These are phyloP conservation scores for Leucocoprinus leucothites DNA, from an alignment of 768 basidiomycete species.

Conservation along the genomic window DNA sequence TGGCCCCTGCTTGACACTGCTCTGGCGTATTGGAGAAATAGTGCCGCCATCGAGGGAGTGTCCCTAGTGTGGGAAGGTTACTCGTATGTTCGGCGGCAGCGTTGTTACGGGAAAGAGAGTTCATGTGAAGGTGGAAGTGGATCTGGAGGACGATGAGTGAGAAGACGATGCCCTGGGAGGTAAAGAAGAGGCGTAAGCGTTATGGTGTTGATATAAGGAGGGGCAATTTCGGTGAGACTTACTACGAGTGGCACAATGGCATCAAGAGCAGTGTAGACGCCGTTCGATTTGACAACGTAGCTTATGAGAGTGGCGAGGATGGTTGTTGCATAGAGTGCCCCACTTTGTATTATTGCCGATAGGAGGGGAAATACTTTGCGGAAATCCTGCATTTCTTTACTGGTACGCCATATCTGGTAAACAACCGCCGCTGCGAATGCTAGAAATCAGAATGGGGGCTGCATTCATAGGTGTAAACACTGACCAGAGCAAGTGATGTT, in stretches of 20 bases:
- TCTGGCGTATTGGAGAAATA: neutral
- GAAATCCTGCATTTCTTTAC: neutral
- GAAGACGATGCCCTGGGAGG: conserved; percentile 7
- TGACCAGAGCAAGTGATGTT: conserved; percentile 4
- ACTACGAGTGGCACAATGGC: conserved; percentile 4
- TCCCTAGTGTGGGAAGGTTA: conserved; percentile 7
- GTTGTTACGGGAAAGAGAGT: neutral
- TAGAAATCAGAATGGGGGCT: neutral
- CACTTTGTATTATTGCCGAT: neutral
- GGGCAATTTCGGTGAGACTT: neutral
- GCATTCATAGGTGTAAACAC: neutral
- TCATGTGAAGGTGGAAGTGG: neutral
- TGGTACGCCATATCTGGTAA: neutral
- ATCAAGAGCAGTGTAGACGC: neutral
- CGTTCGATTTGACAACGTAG: neutral
- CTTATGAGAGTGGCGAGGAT: neutral
- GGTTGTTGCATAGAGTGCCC: neutral
- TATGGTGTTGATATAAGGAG: neutral
- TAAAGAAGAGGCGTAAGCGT: neutral
- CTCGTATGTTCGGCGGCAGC: neutral
- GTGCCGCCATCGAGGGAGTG: conserved; percentile 9
- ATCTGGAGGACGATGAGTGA: conserved; percentile 8
- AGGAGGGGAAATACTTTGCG: conserved; percentile 1
- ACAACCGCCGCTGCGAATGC: neutral
- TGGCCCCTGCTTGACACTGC: neutral